phyloP scores from a whole-genome alignment of 75 land plant genomes.

The Picea glauca region DNA sequence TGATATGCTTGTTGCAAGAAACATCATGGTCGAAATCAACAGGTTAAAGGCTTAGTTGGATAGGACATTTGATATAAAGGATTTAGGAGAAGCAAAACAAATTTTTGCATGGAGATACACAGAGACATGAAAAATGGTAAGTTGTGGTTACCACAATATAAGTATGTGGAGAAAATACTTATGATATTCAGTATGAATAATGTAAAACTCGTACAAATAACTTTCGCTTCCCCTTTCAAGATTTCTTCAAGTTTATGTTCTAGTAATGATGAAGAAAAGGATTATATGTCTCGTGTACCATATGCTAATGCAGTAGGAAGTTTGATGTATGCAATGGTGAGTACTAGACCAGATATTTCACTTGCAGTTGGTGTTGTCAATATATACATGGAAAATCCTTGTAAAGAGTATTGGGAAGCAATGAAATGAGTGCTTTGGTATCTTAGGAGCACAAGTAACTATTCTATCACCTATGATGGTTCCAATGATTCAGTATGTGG shows the following conservation, averaged over 20 bases:
- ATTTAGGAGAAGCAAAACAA: neutral
- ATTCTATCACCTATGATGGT: neutral
- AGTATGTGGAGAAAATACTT: neutral
- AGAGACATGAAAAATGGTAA: neutral
- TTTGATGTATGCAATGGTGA: neutral
- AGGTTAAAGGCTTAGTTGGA: neutral
- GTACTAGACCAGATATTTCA: neutral
- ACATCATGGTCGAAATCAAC: neutral
- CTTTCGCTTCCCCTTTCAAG: slow-evolving; percentile 5
- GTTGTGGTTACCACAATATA: neutral
- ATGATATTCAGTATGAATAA: neutral
- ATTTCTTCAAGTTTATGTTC: neutral
- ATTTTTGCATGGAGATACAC: slow-evolving; percentile 1
- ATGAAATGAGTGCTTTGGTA: no score
- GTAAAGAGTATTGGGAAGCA: neutral
- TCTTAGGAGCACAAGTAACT: neutral
- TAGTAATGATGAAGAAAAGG: slow-evolving; percentile 7
- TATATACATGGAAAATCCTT: neutral
- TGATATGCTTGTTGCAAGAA: neutral
- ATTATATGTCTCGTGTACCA: slow-evolving; percentile 5
- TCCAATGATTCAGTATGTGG: neutral
- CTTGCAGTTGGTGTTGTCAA: neutral
- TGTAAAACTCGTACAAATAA: neutral
- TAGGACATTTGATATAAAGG: slow-evolving; percentile 5
- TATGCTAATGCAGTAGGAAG: neutral